Evolutionary conservation across 768 basidiomycete species (phyloP).

Genomic region (Galerina sulciceps): DNA sequence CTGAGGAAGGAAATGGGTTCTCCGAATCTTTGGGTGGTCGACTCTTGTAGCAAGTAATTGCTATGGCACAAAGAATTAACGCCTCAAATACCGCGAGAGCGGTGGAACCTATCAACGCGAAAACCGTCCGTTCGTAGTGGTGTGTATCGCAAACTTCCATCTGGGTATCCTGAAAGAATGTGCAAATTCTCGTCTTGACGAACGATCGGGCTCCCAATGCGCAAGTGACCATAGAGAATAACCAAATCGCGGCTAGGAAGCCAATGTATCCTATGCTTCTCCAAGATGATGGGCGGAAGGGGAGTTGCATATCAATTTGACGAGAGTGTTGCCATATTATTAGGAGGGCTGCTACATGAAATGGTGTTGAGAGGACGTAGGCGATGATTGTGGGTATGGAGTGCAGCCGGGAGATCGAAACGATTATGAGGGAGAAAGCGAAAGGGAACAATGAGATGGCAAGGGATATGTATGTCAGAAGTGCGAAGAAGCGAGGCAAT

Average conservation of each 20-base stretch:
- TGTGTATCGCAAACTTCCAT: neutral
- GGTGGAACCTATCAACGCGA: constrained; percentile 4
- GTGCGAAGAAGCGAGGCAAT: constrained; percentile 12
- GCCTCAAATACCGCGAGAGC: constrained; percentile 4
- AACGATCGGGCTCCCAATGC: constrained; percentile 1
- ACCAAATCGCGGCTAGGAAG: constrained; percentile 4
- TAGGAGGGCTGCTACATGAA: constrained; percentile 15
- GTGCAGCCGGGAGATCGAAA: constrained; percentile 8
- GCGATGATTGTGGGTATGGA: constrained; percentile 14
- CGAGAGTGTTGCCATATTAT: constrained; percentile 16
- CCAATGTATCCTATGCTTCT: constrained; percentile 5
- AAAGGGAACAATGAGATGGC: constrained; percentile 14
- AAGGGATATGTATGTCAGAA: constrained; percentile 14
- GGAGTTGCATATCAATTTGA: constrained; percentile 13
- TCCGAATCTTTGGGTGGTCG: constrained; percentile 3
- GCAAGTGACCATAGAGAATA: constrained; percentile 9
- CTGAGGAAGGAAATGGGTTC: neutral
- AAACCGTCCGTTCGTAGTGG: neutral
- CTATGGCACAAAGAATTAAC: neutral
- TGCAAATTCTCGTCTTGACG: neutral
- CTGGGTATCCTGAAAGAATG: neutral
- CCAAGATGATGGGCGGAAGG: constrained; percentile 9
- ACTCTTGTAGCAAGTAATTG: constrained; percentile 2
- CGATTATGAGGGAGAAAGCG: constrained; percentile 13
- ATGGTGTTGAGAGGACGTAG: constrained; percentile 17